A percentile compares a stretch with the other conserved stretches of the same genome.
Conservation (phyloP, 1,139 yeast species). For the Suhomyces wounanorum region DNA sequence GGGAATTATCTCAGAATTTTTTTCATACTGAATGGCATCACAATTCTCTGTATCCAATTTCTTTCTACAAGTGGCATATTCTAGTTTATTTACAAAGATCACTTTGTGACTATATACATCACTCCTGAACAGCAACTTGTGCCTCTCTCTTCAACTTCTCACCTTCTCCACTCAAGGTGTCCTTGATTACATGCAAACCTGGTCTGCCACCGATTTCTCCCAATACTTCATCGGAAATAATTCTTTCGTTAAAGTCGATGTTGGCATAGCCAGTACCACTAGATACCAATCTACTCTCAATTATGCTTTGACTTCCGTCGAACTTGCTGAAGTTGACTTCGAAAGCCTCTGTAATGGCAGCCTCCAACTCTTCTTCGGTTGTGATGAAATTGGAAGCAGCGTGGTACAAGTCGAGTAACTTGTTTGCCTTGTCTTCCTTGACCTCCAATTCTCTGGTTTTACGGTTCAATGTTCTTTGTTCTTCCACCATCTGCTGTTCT, state of each 20-base stretch:
- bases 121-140: conserved; percentile 25
- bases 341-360: conserved; percentile 59
- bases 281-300: conserved; percentile 41
- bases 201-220: conserved; percentile 29
- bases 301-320: conserved; percentile 35
- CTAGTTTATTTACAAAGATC: conserved; percentile 1
- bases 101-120: conserved; percentile 8
- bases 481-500: conserved; percentile 48
- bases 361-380: conserved; percentile 62
- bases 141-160: conserved; percentile 44
- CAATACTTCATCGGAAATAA: conserved; percentile 37
- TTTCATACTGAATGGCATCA: neutral
- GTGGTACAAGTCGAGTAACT: conserved; percentile 71
- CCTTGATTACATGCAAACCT: conserved; percentile 39
- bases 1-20: too few relatives aligned
- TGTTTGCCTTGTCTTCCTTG: conserved; percentile 51
- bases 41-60: neutral
- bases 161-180: conserved; percentile 26
- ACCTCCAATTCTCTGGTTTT: conserved; percentile 33
- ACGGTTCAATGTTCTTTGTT: conserved; percentile 39
- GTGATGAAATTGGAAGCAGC: conserved; percentile 65
- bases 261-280: conserved; percentile 33
- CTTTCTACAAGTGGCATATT: neutral
- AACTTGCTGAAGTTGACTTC: conserved; percentile 44
- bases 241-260: conserved; percentile 31